Conservation (phyloP, 768 basidiomycete genomes). For the Chalciporus chontae region DNA sequence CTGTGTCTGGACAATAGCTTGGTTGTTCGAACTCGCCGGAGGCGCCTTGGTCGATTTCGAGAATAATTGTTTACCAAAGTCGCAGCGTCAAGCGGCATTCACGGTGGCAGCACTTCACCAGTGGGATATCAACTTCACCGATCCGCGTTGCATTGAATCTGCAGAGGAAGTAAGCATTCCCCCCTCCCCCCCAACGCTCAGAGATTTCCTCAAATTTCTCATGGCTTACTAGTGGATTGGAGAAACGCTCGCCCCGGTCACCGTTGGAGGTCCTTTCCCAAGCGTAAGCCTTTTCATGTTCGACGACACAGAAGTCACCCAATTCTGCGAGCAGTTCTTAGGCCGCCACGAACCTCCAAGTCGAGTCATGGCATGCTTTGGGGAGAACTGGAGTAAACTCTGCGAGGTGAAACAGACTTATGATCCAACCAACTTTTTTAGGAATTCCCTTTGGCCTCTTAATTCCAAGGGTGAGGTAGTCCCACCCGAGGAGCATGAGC, state of each 20-base stretch:
- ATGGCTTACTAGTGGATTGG: constrained; percentile 65
- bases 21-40: constrained; percentile 89
- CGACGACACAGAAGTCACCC: constrained; percentile 15
- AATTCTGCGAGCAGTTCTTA: constrained; percentile 54
- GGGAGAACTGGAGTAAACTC: constrained; percentile 71
- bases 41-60: constrained; percentile 75
- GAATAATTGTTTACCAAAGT: constrained; percentile 69
- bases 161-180: constrained; percentile 66
- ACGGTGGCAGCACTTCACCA: constrained; percentile 90
- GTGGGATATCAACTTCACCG: constrained; percentile 83
- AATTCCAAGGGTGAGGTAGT: constrained; percentile 52
- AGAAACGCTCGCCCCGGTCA: constrained; percentile 64
- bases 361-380: constrained; percentile 65
- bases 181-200: not conserved
- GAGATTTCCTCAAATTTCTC: constrained; percentile 1
- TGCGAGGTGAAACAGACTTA: constrained; percentile 68
- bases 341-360: constrained; percentile 64
- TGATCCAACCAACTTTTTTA: constrained; percentile 76
- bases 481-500: constrained; percentile 61
- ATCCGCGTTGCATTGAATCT: constrained; percentile 74
- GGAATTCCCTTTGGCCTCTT: constrained; percentile 79
- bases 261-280: constrained; percentile 78
- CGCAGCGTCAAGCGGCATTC: constrained; percentile 76
- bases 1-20: constrained; percentile 47
- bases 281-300: constrained; percentile 53